phyloP scores from a whole-genome alignment of 1,284 basidiomycete species.

The Puccinia novopanici region DNA sequence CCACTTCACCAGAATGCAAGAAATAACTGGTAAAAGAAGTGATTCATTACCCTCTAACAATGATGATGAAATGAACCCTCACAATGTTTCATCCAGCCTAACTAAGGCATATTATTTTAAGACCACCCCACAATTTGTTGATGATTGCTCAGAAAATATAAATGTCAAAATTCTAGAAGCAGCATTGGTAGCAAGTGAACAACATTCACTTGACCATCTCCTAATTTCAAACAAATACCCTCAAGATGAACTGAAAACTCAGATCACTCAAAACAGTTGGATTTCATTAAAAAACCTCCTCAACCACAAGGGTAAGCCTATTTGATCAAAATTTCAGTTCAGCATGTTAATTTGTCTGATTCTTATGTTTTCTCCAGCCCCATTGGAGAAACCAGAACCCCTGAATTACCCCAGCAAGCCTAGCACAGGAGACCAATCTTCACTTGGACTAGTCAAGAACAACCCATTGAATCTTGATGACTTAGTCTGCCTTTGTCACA shows the following conservation, averaged over 20 bases:
- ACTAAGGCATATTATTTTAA: constrained; percentile 10
- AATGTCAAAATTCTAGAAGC: not conserved
- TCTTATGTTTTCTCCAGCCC: not conserved
- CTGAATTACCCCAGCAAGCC: too few species aligned
- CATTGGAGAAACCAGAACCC: not conserved
- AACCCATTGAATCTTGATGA: not conserved
- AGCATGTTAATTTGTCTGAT: not conserved
- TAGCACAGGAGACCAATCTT: not conserved
- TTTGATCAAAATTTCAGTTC: not conserved
- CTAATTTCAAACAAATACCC: not conserved
- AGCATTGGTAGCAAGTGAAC: not conserved
- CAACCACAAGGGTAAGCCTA: not conserved
- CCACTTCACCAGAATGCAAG: constrained; percentile 13
- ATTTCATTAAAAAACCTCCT: constrained; percentile 2
- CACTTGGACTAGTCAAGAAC: not conserved
- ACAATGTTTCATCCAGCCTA: not conserved
- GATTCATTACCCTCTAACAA: not conserved
- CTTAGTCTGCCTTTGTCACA: not conserved
- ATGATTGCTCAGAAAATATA: not conserved
- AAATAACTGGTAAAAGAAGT: not conserved
- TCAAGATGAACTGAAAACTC: not conserved
- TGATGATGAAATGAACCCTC: not conserved
- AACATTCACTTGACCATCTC: not conserved
- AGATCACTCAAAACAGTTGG: not conserved
- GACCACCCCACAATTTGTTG: not conserved